Evolutionary conservation across 306 rosid species (phyloP).

Genomic region (Prunus mira): DNA sequence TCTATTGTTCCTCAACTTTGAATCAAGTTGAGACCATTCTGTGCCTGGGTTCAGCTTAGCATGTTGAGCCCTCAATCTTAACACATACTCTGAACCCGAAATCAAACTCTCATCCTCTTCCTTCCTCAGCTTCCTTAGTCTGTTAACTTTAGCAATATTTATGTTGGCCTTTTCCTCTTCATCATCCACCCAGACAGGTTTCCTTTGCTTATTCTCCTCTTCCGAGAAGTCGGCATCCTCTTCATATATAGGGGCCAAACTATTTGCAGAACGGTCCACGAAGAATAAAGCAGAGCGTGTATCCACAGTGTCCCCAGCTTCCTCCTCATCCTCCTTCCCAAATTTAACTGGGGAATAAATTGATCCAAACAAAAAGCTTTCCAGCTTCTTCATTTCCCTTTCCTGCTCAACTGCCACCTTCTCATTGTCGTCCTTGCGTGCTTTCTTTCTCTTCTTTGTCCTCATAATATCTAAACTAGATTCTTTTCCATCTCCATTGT

Average conservation of each 20-base stretch:
- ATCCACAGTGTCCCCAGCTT: slow-evolving; percentile 13
- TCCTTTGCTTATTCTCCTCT: slow-evolving; percentile 44
- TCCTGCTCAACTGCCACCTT: slow-evolving; percentile 42
- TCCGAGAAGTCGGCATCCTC: slow-evolving; percentile 36
- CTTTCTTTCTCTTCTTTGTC: slow-evolving; percentile 59
- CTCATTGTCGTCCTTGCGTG: slow-evolving; percentile 33
- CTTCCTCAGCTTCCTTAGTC: slow-evolving; percentile 83
- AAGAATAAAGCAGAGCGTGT: slow-evolving; percentile 52
- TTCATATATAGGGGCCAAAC: slow-evolving; percentile 30
- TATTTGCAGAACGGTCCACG: slow-evolving; percentile 65
- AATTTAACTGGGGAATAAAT: slow-evolving; percentile 66
- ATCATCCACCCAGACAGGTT: slow-evolving; percentile 82
- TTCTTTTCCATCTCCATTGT: slow-evolving; percentile 19
- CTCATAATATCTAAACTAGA: slow-evolving; percentile 27
- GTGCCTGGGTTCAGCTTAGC: slow-evolving; percentile 79
- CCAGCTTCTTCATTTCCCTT: slow-evolving; percentile 69
- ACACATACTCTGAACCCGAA: slow-evolving; percentile 71
- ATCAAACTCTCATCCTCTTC: slow-evolving; percentile 66
- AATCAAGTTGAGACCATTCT: slow-evolving; percentile 69
- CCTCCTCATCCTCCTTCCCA: slow-evolving; percentile 51
- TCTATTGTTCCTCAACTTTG: slow-evolving; percentile 23
- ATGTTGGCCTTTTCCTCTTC: slow-evolving; percentile 67
- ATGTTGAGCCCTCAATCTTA: slow-evolving; percentile 88
- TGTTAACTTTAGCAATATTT: slow-evolving; percentile 60
- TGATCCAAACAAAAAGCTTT: slow-evolving; percentile 66